These are phyloP conservation scores for Lentinus brumalis DNA, from an alignment of 768 basidiomycete genomes.

Conservation along the genomic window DNA sequence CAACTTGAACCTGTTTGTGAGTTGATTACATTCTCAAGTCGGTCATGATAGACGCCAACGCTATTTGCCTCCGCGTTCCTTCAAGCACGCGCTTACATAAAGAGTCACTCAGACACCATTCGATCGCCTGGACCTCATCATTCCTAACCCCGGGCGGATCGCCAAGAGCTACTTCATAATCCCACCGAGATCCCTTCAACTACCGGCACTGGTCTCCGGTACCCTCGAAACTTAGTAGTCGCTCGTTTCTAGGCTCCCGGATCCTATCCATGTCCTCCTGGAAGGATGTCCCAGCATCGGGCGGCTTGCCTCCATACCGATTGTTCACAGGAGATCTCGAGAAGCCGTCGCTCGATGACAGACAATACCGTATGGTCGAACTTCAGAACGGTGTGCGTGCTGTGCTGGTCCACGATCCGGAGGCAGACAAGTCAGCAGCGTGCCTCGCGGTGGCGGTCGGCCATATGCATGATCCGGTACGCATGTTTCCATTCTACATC, in stretches of 20 bases:
- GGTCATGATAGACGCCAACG: background rate
- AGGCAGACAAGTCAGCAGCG: slow-evolving; percentile 55
- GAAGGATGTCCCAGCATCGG: slow-evolving; percentile 10
- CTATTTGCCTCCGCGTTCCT: background rate
- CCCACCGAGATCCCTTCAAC: slow-evolving; percentile 11
- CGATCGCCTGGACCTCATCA: background rate
- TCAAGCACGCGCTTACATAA: background rate
- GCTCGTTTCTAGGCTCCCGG: slow-evolving; percentile 1
- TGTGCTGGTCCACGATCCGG: slow-evolving; percentile 48
- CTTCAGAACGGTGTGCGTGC: slow-evolving; percentile 53
- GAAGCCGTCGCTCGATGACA: slow-evolving; percentile 38
- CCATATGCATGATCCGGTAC: slow-evolving; percentile 50
- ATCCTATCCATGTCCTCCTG: slow-evolving; percentile 12
- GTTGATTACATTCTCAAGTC: too few relatives aligned
- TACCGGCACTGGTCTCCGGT: slow-evolving; percentile 12
- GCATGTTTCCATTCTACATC: slow-evolving; percentile 5
- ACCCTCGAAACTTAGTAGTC: slow-evolving; percentile 12
- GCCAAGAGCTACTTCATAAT: slow-evolving; percentile 11
- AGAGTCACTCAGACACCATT: background rate
- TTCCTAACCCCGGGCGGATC: background rate
- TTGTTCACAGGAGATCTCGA: slow-evolving; percentile 34
- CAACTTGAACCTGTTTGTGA: background rate
- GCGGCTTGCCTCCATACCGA: slow-evolving; percentile 18
- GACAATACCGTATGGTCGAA: slow-evolving; percentile 44
- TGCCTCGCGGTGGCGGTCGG: slow-evolving; percentile 53